Evolutionary conservation across 495 filamentous ascomycete genomes (phyloP), one percentile per base, ranked within the genome.

Genomic region (Venustampulla echinocandica): DNA sequence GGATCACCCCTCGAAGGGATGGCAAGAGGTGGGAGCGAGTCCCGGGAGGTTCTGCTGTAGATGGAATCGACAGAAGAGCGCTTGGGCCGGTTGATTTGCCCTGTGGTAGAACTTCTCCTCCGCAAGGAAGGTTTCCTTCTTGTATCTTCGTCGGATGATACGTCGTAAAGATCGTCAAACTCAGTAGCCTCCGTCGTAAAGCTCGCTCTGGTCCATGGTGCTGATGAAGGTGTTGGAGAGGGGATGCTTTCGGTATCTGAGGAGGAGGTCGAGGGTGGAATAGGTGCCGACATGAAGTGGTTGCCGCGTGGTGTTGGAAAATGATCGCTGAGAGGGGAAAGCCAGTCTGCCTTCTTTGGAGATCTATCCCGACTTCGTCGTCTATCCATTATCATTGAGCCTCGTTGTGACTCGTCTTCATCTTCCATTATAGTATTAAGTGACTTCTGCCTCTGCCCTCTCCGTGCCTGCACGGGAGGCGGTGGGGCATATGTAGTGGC

Each of bases 391-490:
- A 57, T 60, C 14, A 60, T 58, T 43, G 60, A 48, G 44, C 62
- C 49, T 32, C 69, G 57, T 25, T 64, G 64, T 56, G 62, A 64
- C 17, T 70, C 52, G 18, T 61, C 36, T 47, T 70, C 73, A 59
- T 89, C 82, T 68, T 90, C 85, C 59, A 84, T 81, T 80, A 90
- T 87, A 50, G 84, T 83, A 85, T 90, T 87, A 85, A 90, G 82
- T 52, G 66, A 62, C 62, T 74, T 70, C 60, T 73, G 76, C 66
- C 72, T 78, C 73, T 67, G n/a, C n/a, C n/a, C n/a, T n/a, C n/a
- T 70, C 62, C 64, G 68, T 61, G 63, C 85, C 84, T 75, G 87
- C 85, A 71, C 86, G 84, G 71, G 77, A 58, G 75, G 73, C 48
- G 76, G 77, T 51, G 82, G 76, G 61, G 67, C 63, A 64, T 76